phyloP scores from a whole-genome alignment of 2,329 filamentous ascomycete genomes.

The Chaetomium strumarium region DNA sequence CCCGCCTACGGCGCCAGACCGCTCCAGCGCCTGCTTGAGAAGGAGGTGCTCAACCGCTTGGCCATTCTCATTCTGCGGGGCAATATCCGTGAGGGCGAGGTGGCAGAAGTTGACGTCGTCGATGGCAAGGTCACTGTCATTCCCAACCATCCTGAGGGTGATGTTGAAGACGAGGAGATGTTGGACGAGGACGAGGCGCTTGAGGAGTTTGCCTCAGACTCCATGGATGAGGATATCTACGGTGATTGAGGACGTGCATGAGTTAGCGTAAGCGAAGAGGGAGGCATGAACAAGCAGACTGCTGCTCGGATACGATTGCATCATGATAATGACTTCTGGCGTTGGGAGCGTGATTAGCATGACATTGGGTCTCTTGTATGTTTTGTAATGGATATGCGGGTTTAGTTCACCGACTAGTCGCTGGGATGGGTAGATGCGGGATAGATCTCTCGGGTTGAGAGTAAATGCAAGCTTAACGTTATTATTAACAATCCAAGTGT shows the following conservation, averaged over 20 bases:
- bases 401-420: too few relatives aligned
- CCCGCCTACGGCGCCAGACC: conserved; percentile 92
- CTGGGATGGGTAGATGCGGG: too few relatives aligned
- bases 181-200: conserved; percentile 61
- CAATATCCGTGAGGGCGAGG: conserved; percentile 78
- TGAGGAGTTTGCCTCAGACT: conserved; percentile 58
- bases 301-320: too few relatives aligned
- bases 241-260: conserved; percentile 30
- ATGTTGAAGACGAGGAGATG: conserved; percentile 59
- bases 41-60: conserved; percentile 89
- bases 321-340: too few relatives aligned
- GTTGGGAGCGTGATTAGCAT: too few relatives aligned
- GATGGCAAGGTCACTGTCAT: conserved; percentile 76
- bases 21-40: conserved; percentile 84
- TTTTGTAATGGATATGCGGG: too few relatives aligned
- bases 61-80: conserved; percentile 87
- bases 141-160: conserved; percentile 68
- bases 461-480: too few relatives aligned
- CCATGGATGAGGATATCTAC: conserved; percentile 56
- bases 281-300: too few relatives aligned
- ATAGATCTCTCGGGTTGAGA: too few relatives aligned
- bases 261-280: too few relatives aligned
- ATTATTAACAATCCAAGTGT: too few relatives aligned
- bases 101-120: conserved; percentile 69
- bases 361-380: too few relatives aligned